phyloP scores from a whole-genome alignment of 305 asterid genomes.

The Withania somnifera region DNA sequence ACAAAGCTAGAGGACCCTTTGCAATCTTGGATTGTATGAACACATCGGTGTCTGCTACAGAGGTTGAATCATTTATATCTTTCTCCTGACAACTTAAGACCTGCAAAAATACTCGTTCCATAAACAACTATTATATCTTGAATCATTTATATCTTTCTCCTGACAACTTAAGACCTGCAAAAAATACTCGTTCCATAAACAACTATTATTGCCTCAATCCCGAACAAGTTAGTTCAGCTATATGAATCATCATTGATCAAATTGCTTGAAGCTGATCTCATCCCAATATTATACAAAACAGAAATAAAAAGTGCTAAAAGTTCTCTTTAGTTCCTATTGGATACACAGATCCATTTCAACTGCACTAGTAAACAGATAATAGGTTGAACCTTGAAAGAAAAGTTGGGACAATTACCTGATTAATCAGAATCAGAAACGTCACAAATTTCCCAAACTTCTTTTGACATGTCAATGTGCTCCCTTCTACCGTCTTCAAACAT shows the following conservation, averaged over 20 bases:
- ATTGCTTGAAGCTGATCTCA: background rate
- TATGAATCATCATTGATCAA: background rate
- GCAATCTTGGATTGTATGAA: background rate
- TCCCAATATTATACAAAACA: background rate
- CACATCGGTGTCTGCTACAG: background rate
- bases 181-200: background rate
- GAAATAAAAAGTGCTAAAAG: background rate
- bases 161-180: background rate
- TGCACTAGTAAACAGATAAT: background rate
- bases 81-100: background rate
- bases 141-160: background rate
- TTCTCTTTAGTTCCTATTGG: background rate
- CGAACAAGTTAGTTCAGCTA: background rate
- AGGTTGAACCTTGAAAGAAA: background rate
- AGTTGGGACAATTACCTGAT: slow-evolving; percentile 25
- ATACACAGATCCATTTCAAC: background rate
- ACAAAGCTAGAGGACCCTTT: background rate
- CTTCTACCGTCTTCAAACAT: slow-evolving; percentile 77
- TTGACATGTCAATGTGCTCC: slow-evolving; percentile 62
- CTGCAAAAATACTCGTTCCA: background rate
- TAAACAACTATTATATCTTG: no score
- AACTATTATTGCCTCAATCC: background rate
- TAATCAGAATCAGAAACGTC: slow-evolving; percentile 12
- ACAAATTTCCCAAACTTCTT: slow-evolving; percentile 77
- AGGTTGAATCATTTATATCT: background rate